Evolutionary conservation across 2,329 filamentous ascomycete genomes (phyloP).

Genomic region (Colletotrichum euphorbiae): DNA sequence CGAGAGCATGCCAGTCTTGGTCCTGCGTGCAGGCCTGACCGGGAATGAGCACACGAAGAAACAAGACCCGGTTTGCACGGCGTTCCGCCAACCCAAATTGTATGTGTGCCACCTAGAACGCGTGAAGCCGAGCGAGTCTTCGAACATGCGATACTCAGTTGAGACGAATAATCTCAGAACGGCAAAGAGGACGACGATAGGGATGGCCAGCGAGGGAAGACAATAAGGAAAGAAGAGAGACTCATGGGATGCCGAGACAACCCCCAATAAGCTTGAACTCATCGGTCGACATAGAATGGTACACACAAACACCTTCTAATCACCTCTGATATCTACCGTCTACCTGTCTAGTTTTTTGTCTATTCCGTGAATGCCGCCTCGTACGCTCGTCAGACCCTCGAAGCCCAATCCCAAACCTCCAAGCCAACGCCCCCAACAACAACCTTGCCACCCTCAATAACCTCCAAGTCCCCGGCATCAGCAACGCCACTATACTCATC

Average conservation of each 20-base stretch:
- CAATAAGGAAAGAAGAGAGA: too few relatives aligned
- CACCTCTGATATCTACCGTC: neutral
- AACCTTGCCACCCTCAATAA: slow-evolving; percentile 48
- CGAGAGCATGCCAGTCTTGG: neutral
- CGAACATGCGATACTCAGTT: too few relatives aligned
- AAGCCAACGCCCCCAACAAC: slow-evolving; percentile 60
- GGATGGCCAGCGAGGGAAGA: too few relatives aligned
- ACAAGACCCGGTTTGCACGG: too few relatives aligned
- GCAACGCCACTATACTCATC: slow-evolving; percentile 70
- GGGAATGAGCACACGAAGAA: neutral
- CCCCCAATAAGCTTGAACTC: too few relatives aligned
- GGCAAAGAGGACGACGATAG: too few relatives aligned
- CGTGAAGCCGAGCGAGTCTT: too few relatives aligned
- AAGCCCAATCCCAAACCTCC: slow-evolving; percentile 54
- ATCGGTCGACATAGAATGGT: too few relatives aligned
- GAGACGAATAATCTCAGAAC: too few relatives aligned
- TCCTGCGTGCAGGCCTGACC: neutral
- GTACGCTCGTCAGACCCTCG: neutral
- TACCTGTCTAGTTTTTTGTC: neutral
- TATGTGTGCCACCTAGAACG: too few relatives aligned
- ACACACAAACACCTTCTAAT: neutral
- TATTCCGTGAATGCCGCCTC: neutral
- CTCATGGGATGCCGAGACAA: too few relatives aligned
- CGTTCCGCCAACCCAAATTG: too few relatives aligned
- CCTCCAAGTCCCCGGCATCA: slow-evolving; percentile 66